Evolutionary conservation across 148 eudicot genomes (phyloP).

Genomic region (Cornus controversa): DNA sequence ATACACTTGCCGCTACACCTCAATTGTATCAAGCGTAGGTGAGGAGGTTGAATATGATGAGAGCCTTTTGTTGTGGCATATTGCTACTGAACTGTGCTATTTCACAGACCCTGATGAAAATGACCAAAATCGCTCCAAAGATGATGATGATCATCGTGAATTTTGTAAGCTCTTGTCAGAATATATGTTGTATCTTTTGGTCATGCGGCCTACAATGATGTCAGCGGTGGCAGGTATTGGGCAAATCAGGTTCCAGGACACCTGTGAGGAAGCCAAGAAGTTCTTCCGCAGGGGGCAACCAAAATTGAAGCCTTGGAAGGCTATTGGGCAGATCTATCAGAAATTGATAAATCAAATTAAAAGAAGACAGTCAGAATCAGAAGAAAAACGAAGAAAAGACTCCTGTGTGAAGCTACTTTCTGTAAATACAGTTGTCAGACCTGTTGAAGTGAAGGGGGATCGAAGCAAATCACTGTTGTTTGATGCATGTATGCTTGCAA

Average conservation of each 20-base stretch:
- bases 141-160: neutral
- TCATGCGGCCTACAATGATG: conserved; percentile 13
- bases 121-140: neutral
- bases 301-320: too few species aligned
- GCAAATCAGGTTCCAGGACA: conserved; percentile 12
- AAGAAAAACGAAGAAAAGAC: too few species aligned
- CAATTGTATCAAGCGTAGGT: neutral
- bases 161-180: neutral
- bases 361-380: neutral
- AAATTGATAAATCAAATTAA: neutral
- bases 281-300: neutral
- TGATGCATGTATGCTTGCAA: conserved; percentile 22
- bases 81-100: conserved; percentile 10
- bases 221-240: conserved; percentile 10
- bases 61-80: conserved; percentile 10
- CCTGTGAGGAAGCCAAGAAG: conserved; percentile 15
- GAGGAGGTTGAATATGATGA: neutral
- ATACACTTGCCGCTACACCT: neutral
- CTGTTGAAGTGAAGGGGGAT: conserved; percentile 21
- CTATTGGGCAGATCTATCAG: too few species aligned
- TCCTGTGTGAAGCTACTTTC: neutral
- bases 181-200: conserved; percentile 11
- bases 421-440: conserved; percentile 4
- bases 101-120: neutral
- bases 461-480: conserved; percentile 22